Evolutionary conservation across 768 basidiomycete species (phyloP), one percentile per base, ranked within the genome.

Genomic region (Pholiota conissans): DNA sequence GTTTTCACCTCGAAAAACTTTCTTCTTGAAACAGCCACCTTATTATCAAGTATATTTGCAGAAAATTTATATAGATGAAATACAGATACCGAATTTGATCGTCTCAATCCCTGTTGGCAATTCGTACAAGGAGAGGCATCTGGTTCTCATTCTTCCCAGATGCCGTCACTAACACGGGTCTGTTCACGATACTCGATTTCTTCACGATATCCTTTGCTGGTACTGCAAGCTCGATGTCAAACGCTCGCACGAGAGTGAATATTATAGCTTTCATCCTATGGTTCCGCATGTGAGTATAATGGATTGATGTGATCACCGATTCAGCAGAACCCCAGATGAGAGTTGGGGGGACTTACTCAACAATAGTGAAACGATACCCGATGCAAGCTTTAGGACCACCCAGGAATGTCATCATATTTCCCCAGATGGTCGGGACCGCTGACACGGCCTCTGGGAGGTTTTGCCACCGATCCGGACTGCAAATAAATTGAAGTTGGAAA

Each of bases 331-430:
- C n/a, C n/a, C n/a, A n/a, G n/a, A n/a, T n/a, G n/a, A n/a, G n/a
- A n/a, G n/a, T n/a, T n/a, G n/a, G n/a, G n/a, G n/a, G 16, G 16
- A 76, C 83, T 47, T 54, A 84, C 83, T 85, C 84, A 20, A 79
- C 69, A n/a, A 88, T 64, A 5, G 87, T 75, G 65, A 88, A 89
- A 2, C 83, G 80, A 64, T 82, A 87, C 0, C 86, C 86, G 26
- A 89, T 87, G 61, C 87, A 90, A 1, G 84, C 78, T 14, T 78
- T 77, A 13, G 84, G 82, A 8, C 87, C 87, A 26, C 82, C 84
- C 3, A 84, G 58, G 74, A 90, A 90, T 0, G 83, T 77, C 32
- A 87, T 61, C 54, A 80, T 63, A 61, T 86, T 79, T 11, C 79
- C 77, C 80, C 80, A 86, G 0, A 63, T 51, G 9, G 60, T 82